Conservation (phyloP, 495 filamentous ascomycete species). For the Hypoxylon fragiforme region DNA sequence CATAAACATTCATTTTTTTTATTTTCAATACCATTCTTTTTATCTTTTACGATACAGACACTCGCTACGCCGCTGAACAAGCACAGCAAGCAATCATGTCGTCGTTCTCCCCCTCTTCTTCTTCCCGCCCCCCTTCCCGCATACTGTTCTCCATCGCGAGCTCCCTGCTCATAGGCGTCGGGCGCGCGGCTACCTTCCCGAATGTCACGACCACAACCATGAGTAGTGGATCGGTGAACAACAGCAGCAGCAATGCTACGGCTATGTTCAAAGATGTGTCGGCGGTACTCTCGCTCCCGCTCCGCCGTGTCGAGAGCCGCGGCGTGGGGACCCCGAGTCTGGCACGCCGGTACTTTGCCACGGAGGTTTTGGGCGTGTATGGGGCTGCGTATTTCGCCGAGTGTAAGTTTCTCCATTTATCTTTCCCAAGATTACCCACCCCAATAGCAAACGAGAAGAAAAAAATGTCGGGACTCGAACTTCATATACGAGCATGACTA, state of each 20-base stretch:
- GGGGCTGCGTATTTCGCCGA: constrained; percentile 38
- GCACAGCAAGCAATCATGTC: too few species aligned
- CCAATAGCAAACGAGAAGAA: background rate
- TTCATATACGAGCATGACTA: constrained; percentile 11
- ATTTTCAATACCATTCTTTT: too few species aligned
- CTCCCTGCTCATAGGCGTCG: constrained; percentile 2
- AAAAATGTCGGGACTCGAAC: background rate
- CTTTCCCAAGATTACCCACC: too few species aligned
- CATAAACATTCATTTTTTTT: too few species aligned
- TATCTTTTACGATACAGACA: too few species aligned
- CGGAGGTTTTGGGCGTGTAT: constrained; percentile 33
- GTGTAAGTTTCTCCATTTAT: constrained; percentile 16
- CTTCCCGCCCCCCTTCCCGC: constrained; percentile 2
- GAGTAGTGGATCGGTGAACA: too few species aligned
- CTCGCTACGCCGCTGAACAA: too few species aligned
- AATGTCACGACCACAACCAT: constrained; percentile 2
- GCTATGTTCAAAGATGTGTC: constrained; percentile 3
- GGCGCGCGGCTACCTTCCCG: background rate
- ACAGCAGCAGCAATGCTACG: constrained; percentile 3
- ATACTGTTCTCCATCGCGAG: background rate
- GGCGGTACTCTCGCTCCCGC: constrained; percentile 27
- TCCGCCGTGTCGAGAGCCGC: constrained; percentile 24
- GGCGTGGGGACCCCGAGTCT: constrained; percentile 34
- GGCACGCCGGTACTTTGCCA: constrained; percentile 26
- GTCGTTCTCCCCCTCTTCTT: constrained; percentile 1